Evolutionary conservation across 2,329 filamentous ascomycete genomes (phyloP), one percentile per base, ranked within the genome.

Genomic region (Epicoccum sorghinum): DNA sequence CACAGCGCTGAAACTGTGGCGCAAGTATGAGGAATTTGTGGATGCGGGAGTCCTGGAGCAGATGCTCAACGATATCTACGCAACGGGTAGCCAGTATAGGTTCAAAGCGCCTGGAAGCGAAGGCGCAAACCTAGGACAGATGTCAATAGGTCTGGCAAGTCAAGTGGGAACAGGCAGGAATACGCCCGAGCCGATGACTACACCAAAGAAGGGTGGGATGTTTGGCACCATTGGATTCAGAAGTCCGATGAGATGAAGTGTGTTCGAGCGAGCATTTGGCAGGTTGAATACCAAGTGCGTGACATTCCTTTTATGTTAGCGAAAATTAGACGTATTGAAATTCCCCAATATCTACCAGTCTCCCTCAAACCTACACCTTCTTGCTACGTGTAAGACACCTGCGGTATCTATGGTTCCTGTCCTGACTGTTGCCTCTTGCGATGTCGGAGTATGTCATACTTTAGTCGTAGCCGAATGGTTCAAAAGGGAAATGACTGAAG

Each of bases 21-120:
- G 89, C 39, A 97, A 96, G 73, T 97, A 92, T 74, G 83, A 91
- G 59, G 93, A 98, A 76, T 98, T 90, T 67, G 81, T 89, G 47
- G 91, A 96, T 62, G 91, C 91, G 0, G 93, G 93, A 0, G 86
- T 96, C 4, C 78, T 96, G 46, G 88, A 95, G 66, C 80, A 86
- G 32, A 95, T 95, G 79, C 82, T 98, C 42, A 87, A 92, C 69
- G 91, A 96, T 65, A 91, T 98, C 7, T 97, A 96, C 75, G 67
- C 80, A 74, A 67, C 84, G 80, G 79, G 89, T 76, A 57, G 83
- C 77, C 64, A 85, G 81, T 67, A 82, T 75, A 67, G 77, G 6
- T 75, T 75, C 58, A 68, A 70, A 35, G 72, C 71, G 2, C 72
- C 72, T 0, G 71, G 71, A 1, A 71, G 68, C 47, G 64, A 60